These are phyloP conservation scores for Populus davidiana DNA, from an alignment of 345 rosid genomes.

Conservation along the genomic window DNA sequence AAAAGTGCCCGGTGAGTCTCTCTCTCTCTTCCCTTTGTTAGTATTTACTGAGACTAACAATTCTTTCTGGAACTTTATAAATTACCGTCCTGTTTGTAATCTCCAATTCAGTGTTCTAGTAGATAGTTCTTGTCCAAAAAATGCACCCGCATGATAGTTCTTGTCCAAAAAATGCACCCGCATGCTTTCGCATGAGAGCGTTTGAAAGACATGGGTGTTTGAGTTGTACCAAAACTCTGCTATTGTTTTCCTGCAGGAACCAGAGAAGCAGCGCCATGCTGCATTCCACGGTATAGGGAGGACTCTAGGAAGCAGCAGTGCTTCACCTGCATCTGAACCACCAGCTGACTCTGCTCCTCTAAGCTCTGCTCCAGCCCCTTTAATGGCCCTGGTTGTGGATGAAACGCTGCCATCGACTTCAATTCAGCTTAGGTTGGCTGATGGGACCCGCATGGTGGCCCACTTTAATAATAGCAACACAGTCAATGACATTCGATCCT, in stretches of 20 bases:
- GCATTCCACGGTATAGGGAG: conserved; percentile 92
- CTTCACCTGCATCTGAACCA: conserved; percentile 32
- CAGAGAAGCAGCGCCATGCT: conserved; percentile 50
- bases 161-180: neutral
- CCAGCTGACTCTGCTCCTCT: conserved; percentile 20
- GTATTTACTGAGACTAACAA: neutral
- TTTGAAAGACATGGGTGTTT: neutral
- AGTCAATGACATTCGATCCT: conserved; percentile 53
- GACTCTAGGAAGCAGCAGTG: conserved; percentile 74
- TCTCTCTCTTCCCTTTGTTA: conserved; percentile 4
- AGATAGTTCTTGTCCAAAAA: neutral
- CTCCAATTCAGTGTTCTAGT: neutral
- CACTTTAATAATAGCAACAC: conserved; percentile 76
- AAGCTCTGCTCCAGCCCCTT: conserved; percentile 37
- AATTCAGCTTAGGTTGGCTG: conserved; percentile 79
- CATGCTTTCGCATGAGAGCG: neutral
- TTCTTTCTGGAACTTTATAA: neutral
- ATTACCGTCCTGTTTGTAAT: neutral
- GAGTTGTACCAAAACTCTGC: neutral
- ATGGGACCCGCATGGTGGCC: conserved; percentile 70
- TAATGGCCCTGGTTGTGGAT: conserved; percentile 48
- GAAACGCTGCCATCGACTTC: conserved; percentile 69
- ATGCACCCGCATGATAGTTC: no score
- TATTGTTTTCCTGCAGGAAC: conserved; percentile 50
- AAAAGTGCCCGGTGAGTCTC: conserved; percentile 65